Evolutionary conservation across 345 rosid genomes (phyloP), one percentile per base, ranked within the genome.

Genomic region (Arabidopsis arenosa): DNA sequence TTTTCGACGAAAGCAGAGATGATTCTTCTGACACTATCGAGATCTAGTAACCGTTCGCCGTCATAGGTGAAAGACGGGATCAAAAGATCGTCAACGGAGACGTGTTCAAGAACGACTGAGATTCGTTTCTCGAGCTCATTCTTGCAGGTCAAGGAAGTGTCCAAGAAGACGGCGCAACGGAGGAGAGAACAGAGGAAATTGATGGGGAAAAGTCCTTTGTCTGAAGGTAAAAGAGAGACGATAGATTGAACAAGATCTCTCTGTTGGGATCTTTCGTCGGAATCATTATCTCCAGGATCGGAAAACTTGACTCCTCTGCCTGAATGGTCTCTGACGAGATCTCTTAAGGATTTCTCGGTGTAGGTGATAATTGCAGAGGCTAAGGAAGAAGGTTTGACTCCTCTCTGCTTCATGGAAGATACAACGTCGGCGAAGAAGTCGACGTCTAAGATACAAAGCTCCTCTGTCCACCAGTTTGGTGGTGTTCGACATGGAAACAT

Each of bases 401-500:
- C 96, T 51, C 90, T 84, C 60, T 84, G 84, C 49, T 80, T 90
- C 96, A 92, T 92, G 0, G 90, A 79, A 17, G 74, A 30, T 57
- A 90, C 68, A 32, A 90, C 80, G 72, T 81, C 83, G 17, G 85
- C 77, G 39, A 95, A 75, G 70, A 86, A 86, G 26, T 74, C 83
- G 0, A 89, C 51, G 62, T 85, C 90, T 21, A 95, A 71, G 58
- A 95, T 90, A 14, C 96, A 87, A 9, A 95, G 81, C 85, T 92
- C 99, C 77, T 92, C 96, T 2, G 92, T 84, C 99, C 99, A 95
- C 99, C 99, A 95, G 70, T 92, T 92, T 0, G 93, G 86, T 28
- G 97, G 99, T 10, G 93, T 78, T 51, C 97, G 86, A 74, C 96
- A 86, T 0, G 99, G 97, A 52, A 90, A 88, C 80, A 84, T 92